phyloP scores from a whole-genome alignment of 768 basidiomycete species.

The Macrolepiota albuminosa region DNA sequence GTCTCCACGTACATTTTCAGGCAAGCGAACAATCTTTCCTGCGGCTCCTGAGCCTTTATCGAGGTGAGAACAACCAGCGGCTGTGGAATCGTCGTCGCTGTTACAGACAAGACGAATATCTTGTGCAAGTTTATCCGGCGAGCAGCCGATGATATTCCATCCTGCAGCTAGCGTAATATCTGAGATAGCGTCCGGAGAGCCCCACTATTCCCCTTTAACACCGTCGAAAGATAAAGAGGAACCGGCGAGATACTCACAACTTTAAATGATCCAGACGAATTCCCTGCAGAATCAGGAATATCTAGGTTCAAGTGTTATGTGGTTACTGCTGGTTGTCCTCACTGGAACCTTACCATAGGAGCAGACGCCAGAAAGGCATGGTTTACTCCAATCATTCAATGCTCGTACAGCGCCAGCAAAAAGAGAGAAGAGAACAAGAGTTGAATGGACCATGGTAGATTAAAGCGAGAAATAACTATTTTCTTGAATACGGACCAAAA shows the following conservation, averaged over 20 bases:
- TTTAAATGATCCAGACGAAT: constrained; percentile 34
- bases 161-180: constrained; percentile 47
- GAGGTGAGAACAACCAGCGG: constrained; percentile 34
- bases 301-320: constrained; percentile 14
- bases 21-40: constrained; percentile 50
- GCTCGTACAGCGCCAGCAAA: constrained; percentile 19
- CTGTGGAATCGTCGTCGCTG: constrained; percentile 20
- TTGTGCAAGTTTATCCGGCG: constrained; percentile 32
- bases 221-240: background rate
- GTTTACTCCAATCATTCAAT: constrained; percentile 39
- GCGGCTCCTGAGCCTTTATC: constrained; percentile 32
- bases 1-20: constrained; percentile 30
- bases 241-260: constrained; percentile 24
- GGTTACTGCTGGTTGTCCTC: background rate
- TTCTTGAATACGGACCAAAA: constrained; percentile 3
- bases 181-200: constrained; percentile 29
- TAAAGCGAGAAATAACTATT: background rate
- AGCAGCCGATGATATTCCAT: constrained; percentile 47
- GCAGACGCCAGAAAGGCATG: constrained; percentile 34
- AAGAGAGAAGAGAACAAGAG: constrained; percentile 11
- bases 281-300: constrained; percentile 24
- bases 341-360: constrained; percentile 26
- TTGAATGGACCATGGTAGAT: constrained; percentile 5
- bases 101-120: constrained; percentile 47
- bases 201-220: constrained; percentile 27